These are phyloP conservation scores for Ophiobolus disseminans DNA, from an alignment of 2,329 filamentous ascomycete genomes.

Conservation along the genomic window DNA sequence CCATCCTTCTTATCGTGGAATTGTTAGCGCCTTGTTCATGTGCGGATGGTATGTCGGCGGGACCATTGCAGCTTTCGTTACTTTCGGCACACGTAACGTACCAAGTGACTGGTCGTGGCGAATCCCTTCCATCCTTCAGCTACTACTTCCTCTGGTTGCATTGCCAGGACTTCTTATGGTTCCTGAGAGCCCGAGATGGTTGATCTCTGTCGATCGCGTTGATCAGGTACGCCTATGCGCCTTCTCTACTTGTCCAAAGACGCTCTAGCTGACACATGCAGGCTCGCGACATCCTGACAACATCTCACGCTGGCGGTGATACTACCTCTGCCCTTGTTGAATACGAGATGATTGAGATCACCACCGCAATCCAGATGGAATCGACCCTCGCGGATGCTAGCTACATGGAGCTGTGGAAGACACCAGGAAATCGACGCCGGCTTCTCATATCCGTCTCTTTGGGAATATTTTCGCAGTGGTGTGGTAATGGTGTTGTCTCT, in stretches of 20 bases:
- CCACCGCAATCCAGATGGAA: constrained; percentile 6
- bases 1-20: constrained; percentile 49
- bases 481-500: constrained; percentile 49
- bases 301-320: constrained; percentile 26
- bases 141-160: constrained; percentile 22
- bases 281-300: constrained; percentile 10
- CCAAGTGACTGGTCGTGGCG: constrained; percentile 51
- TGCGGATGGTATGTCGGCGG: constrained; percentile 52
- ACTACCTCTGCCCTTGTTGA: constrained; percentile 15
- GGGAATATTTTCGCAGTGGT: constrained; percentile 48
- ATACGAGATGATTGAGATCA: constrained; percentile 19
- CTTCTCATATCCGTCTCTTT: constrained; percentile 48
- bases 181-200: constrained; percentile 51
- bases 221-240: constrained; percentile 39
- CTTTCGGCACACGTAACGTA: constrained; percentile 54
- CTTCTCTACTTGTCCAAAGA: background rate
- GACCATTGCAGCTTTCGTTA: constrained; percentile 51
- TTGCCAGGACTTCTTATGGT: constrained; percentile 52
- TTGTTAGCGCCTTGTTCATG: constrained; percentile 46
- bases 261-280: background rate
- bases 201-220: constrained; percentile 57
- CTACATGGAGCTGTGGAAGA: constrained; percentile 26
- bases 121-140: constrained; percentile 54
- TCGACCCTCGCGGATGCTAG: constrained; percentile 18
- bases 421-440: constrained; percentile 46